A percentile compares a stretch with the other conserved stretches of the same genome.
These are phyloP conservation scores for Pythium rishiriense DNA, from an alignment of 352 stramenopile species.

Conservation along the genomic window DNA sequence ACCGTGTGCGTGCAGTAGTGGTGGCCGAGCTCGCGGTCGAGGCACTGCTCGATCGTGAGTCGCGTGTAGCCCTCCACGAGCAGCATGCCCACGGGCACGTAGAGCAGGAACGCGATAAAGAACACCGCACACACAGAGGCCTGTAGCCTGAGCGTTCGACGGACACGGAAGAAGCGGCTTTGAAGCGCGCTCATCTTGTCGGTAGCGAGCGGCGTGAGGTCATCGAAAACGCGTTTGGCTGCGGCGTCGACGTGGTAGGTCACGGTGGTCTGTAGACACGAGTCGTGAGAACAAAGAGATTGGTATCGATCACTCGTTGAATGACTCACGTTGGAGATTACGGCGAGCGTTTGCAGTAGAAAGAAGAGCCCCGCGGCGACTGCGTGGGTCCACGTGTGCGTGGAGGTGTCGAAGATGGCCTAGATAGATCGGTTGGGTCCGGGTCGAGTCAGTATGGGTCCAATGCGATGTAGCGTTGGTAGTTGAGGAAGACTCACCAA, in stretches of 20 bases:
- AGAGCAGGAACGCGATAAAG: conserved; percentile 64
- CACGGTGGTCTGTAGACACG: conserved; percentile 29
- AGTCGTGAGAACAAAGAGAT: background rate
- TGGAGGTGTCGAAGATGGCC: conserved; percentile 60
- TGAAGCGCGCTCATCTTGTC: background rate
- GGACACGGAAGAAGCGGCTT: conserved; percentile 3
- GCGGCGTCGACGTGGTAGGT: conserved; percentile 21
- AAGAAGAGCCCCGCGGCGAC: conserved; percentile 67
- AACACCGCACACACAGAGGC: conserved; percentile 46
- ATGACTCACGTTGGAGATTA: conserved; percentile 51
- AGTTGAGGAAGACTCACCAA: conserved; percentile 27
- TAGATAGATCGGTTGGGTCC: too few relatives aligned
- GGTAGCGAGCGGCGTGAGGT: background rate
- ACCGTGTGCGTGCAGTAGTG: conserved; percentile 68
- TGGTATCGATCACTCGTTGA: too few relatives aligned
- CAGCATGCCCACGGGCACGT: conserved; percentile 58
- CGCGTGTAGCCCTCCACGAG: conserved; percentile 40
- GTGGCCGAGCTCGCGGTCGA: conserved; percentile 48
- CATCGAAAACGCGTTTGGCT: conserved; percentile 19
- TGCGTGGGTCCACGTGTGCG: conserved; percentile 54
- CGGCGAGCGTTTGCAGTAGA: conserved; percentile 49
- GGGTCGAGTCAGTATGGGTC: background rate
- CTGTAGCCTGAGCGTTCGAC: conserved; percentile 40
- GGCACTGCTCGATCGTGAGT: conserved; percentile 55
- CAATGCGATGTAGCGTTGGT: too few relatives aligned